These are phyloP conservation scores for Nemania serpens DNA, from an alignment of 2,329 filamentous ascomycete genomes.

Conservation along the genomic window DNA sequence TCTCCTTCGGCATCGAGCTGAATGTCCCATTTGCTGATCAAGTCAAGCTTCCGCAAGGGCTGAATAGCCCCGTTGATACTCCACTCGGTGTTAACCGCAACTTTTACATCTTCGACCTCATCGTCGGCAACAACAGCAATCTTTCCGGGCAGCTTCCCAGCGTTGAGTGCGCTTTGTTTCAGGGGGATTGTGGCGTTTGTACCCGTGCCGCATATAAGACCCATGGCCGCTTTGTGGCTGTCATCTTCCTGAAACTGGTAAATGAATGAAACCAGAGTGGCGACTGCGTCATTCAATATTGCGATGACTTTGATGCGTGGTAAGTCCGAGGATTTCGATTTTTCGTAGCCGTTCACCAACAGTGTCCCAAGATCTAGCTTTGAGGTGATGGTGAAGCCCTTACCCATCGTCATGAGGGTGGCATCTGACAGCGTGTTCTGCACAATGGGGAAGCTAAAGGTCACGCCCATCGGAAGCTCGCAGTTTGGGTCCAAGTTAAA, in stretches of 20 bases:
- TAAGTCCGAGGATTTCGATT: slow-evolving; percentile 52
- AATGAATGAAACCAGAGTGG: slow-evolving; percentile 77
- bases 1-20: slow-evolving; percentile 69
- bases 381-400: slow-evolving; percentile 65
- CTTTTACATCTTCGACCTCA: slow-evolving; percentile 58
- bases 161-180: slow-evolving; percentile 63
- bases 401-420: slow-evolving; percentile 70
- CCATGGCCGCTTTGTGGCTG: slow-evolving; percentile 73
- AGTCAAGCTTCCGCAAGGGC: slow-evolving; percentile 64
- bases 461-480: slow-evolving; percentile 67
- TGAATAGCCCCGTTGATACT: slow-evolving; percentile 76
- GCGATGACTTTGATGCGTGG: slow-evolving; percentile 73
- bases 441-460: slow-evolving; percentile 73
- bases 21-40: slow-evolving; percentile 74
- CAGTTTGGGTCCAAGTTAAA: slow-evolving; percentile 49
- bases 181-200: slow-evolving; percentile 81
- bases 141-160: slow-evolving; percentile 61
- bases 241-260: slow-evolving; percentile 67
- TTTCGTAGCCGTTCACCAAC: slow-evolving; percentile 62
- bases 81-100: slow-evolving; percentile 85
- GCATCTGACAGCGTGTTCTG: slow-evolving; percentile 67
- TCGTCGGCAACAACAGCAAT: slow-evolving; percentile 55
- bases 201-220: slow-evolving; percentile 80
- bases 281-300: slow-evolving; percentile 81
- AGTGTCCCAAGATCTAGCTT: slow-evolving; percentile 64